These are phyloP conservation scores for Salvia splendens DNA, from an alignment of 257 asterid species.

Conservation along the genomic window DNA sequence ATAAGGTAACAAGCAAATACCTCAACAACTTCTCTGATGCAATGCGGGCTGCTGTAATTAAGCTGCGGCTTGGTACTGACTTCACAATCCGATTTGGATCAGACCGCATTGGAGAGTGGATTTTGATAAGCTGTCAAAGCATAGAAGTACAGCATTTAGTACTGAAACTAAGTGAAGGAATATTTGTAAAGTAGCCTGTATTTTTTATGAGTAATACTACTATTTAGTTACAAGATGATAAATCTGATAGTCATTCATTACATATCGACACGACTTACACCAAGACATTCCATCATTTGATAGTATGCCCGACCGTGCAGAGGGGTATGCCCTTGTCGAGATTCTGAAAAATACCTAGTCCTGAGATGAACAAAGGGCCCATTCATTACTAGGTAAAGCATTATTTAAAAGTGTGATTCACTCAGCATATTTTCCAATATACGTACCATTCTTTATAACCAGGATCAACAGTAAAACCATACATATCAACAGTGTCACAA, in stretches of 20 bases:
- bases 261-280: constrained; percentile 55
- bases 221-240: not conserved
- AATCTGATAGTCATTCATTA: not conserved
- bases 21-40: constrained; percentile 79
- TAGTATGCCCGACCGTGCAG: constrained; percentile 90
- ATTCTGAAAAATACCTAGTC: constrained; percentile 94
- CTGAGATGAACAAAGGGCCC: constrained; percentile 48
- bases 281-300: constrained; percentile 98
- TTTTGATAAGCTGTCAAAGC: constrained; percentile 67
- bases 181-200: constrained; percentile 2
- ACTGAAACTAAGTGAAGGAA: constrained; percentile 5
- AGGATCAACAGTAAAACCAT: constrained; percentile 99
- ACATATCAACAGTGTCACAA: constrained; percentile 92
- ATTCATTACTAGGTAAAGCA: constrained; percentile 16
- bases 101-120: constrained; percentile 94
- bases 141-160: not conserved
- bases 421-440: constrained; percentile 13
- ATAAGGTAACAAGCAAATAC: constrained; percentile 35
- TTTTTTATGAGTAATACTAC: not conserved
- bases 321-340: constrained; percentile 95
- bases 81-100: constrained; percentile 79
- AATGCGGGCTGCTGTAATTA: constrained; percentile 69
- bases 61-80: constrained; percentile 69
- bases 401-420: not conserved
- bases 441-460: constrained; percentile 86